Conservation (phyloP, 371 early-diverging fungal species). For the Circinella minor region DNA sequence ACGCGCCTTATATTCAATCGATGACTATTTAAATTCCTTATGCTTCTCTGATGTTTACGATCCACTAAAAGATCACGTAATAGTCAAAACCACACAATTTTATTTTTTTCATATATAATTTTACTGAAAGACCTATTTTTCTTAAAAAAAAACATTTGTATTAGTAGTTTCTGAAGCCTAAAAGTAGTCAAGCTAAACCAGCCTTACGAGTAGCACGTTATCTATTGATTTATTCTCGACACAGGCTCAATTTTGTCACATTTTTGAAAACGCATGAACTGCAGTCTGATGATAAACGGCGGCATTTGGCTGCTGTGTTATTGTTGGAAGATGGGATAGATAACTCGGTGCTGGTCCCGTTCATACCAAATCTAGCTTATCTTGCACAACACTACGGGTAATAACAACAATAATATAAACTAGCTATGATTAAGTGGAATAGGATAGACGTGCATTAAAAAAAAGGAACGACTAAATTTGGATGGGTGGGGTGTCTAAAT, state of each 20-base stretch:
- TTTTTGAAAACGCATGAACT: conserved; percentile 4
- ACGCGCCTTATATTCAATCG: conserved; percentile 4
- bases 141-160: too few relatives aligned
- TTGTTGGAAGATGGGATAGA: neutral
- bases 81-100: neutral
- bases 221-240: neutral
- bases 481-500: neutral
- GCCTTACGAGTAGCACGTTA: conserved; percentile 9
- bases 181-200: conserved; percentile 5
- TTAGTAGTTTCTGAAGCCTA: conserved; percentile 9
- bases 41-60: conserved; percentile 8
- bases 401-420: neutral
- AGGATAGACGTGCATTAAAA: too few relatives aligned
- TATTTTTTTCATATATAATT: neutral
- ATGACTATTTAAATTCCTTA: neutral
- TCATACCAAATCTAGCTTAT: conserved; percentile 5
- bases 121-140: too few relatives aligned
- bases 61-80: conserved; percentile 9
- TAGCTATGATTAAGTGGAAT: too few relatives aligned
- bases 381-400: conserved; percentile 8
- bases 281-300: conserved; percentile 8
- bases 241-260: neutral
- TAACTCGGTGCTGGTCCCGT: neutral
- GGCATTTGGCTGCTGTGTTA: conserved; percentile 1
- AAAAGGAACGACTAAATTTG: neutral